Base-by-base conservation (phyloP, 257 asterid species). In the Petunia axillaris region DNA sequence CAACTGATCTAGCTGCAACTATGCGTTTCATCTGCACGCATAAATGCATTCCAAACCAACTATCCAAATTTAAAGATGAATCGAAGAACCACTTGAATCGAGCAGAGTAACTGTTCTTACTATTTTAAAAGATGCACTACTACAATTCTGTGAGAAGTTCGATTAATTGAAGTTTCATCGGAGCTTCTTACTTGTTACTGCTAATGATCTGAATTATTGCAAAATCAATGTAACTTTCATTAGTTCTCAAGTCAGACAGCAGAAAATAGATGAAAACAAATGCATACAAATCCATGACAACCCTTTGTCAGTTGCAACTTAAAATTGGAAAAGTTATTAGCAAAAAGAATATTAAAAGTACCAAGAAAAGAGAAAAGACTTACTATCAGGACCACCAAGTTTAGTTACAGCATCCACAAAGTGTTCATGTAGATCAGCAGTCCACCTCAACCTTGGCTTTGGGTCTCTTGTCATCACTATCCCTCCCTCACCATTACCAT, bases 361-460 rank as follows among this genome's bases (percentile, higher is more conserved):
- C 15, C 1, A 54, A 37, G 25, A 25, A 15, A 78, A 6, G 25
- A 25, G 7, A 37, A 43, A 6, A 58, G 67, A 74, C 88, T 87
- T 44, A 87, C 90, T 85, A 2, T 85, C 87, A 67, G 88, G 87
- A 77, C 90, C 90, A 59, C 90, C 90, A 80, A 87, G 90, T 82
- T 85, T 83, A 2, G 90, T 81, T 37, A 87, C 88, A 66, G 90
- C 90, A 82, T 87, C 90, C 46, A 87, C 88, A 81, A 87, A 87
- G 15, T 88, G 85, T 40, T 87, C 83, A 80, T 87, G 90, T 70
- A 87, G 87, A 82, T 87, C 90, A 77, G 84, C 74, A 74, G 87
- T 87, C 90, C 90, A 87, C 46, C 88, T 77, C 83, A 87, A 79
- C 84, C 90, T 83, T 73, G 88, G 90, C 85, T 85, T 85, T 79